These are phyloP conservation scores for Leccinum colubrinum DNA, from an alignment of 1,284 basidiomycete genomes.

Conservation along the genomic window DNA sequence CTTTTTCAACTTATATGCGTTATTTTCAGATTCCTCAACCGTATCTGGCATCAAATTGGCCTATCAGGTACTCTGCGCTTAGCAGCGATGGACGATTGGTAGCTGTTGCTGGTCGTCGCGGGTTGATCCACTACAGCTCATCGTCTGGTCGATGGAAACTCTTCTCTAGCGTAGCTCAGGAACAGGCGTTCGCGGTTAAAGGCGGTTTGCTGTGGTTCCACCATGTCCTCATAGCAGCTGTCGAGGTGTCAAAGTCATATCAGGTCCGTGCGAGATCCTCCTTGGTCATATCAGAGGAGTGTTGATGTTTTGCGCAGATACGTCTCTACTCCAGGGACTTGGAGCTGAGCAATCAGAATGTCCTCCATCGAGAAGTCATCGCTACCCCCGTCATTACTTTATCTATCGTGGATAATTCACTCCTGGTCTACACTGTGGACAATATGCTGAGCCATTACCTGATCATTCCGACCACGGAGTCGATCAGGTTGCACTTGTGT, in stretches of 20 bases:
- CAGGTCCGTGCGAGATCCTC: conserved; percentile 51
- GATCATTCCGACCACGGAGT: conserved; percentile 82
- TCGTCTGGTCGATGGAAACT: conserved; percentile 95
- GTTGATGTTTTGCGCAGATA: conserved; percentile 44
- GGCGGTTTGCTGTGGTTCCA: conserved; percentile 98
- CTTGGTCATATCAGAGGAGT: neutral
- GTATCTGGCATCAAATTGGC: conserved; percentile 93
- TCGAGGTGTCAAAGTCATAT: conserved; percentile 71
- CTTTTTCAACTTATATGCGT: neutral
- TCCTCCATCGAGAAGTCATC: conserved; percentile 83
- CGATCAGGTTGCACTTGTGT: conserved; percentile 86
- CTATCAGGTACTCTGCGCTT: conserved; percentile 90
- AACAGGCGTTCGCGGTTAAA: conserved; percentile 84
- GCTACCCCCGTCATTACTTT: conserved; percentile 79
- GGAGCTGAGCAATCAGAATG: conserved; percentile 84
- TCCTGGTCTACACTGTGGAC: conserved; percentile 97
- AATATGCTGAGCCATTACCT: conserved; percentile 94
- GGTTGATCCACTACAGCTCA: conserved; percentile 92
- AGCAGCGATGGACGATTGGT: conserved; percentile 91
- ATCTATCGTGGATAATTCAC: conserved; percentile 91
- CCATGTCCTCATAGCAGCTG: conserved; percentile 90
- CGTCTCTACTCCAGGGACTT: conserved; percentile 95
- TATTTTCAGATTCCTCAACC: conserved; percentile 72
- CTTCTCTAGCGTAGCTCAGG: conserved; percentile 84
- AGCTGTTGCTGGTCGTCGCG: conserved; percentile 90